Base-by-base conservation (phyloP, 2,329 filamentous ascomycete species). In the Fusarium fujikuroi region DNA sequence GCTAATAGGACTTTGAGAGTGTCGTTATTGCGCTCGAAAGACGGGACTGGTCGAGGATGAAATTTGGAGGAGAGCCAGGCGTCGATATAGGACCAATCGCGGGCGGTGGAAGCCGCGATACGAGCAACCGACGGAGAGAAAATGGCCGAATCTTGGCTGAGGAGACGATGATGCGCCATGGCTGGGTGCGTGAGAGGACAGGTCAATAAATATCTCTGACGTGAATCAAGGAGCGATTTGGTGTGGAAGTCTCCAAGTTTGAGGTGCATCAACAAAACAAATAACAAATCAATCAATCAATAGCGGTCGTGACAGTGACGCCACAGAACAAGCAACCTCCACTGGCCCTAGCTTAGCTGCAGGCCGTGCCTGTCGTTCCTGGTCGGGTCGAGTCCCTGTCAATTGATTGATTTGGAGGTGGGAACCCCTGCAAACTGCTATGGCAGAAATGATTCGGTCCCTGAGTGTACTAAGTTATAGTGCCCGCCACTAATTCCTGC, bases 11-110 rank as follows among this genome's bases (percentile, higher is more conserved):
- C 90, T 72, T 90, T 91, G 56, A 97, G 86, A 0, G 95, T 98
- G 50, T 95, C 93, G 36, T 92, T 87, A 79, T 96, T 98, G 77
- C 94, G 92, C 83, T 98, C 95, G 81, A 97, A 97, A 2, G 86
- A 80, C 0, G 94, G 95, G 1, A 92, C 84, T 0, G 87, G 80
- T 50, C 88, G 89, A 36, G 89, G 88, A 49, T 87, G 86, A 75
- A 93, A 93, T 78, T 93, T 93, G 66, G 89, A 87, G 50, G 87
- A 86, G 16, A 98, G 89, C 95, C 95, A 98, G 76, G 86, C 86
- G 82, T 97, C 94, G 75, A 98, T 89, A 74, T 93, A 94, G 62
- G 91, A 92, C 95, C 95, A 98, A 83, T 98, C 95, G 79, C 95
- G 95, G 52, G 94, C 93, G 71, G 93, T 91, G 18, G 93, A 92